Conservation (phyloP, 2,329 filamentous ascomycete genomes). For the Lasiodiplodia sp. region DNA sequence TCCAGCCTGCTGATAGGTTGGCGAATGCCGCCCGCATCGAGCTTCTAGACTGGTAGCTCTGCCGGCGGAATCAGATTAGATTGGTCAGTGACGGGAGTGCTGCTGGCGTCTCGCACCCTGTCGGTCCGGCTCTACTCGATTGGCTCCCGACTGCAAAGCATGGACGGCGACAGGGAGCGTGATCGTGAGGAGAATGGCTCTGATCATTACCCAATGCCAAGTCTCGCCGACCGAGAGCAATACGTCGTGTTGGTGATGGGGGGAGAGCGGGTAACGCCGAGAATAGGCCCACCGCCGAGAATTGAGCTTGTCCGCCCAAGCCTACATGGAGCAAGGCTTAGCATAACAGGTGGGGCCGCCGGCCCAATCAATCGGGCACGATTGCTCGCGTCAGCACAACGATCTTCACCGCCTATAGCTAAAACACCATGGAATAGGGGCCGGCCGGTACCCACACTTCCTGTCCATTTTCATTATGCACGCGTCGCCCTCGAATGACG, state of each 20-base stretch:
- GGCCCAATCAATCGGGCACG: background rate
- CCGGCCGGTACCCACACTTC: background rate
- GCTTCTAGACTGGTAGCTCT: background rate
- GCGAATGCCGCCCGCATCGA: background rate
- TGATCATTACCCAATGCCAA: background rate
- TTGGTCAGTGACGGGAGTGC: background rate
- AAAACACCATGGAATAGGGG: background rate
- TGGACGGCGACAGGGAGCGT: background rate
- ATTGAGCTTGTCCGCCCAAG: conserved; percentile 1
- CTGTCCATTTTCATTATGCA: background rate
- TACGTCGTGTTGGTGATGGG: no score
- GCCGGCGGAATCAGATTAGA: conserved; percentile 6
- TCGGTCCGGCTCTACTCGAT: background rate
- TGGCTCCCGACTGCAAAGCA: background rate
- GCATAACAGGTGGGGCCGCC: background rate
- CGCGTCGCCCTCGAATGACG: background rate
- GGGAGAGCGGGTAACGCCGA: background rate
- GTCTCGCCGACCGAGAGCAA: background rate
- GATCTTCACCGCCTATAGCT: conserved; percentile 4
- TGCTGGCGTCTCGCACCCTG: background rate
- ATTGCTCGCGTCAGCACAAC: background rate
- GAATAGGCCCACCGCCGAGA: background rate
- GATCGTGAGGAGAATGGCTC: background rate
- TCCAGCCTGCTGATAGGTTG: background rate
- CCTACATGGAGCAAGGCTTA: background rate